Evolutionary conservation across 129 eudicot species (phyloP), one percentile per base, ranked within the genome.

Genomic region (Escallonia rubra): DNA sequence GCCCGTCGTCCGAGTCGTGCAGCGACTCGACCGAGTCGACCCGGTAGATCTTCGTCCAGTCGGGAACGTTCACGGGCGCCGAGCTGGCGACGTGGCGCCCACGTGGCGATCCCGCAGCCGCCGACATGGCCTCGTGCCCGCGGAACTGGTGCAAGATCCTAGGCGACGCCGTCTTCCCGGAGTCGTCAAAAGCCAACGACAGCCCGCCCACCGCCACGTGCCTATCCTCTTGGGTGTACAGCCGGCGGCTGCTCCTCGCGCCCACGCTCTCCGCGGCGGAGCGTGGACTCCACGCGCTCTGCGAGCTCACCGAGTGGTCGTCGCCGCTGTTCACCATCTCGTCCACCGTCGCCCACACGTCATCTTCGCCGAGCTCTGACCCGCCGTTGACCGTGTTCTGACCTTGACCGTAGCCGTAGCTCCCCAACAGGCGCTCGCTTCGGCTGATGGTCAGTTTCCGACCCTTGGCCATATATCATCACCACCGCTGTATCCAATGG

Each of bases 1-100:
- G 63, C 53, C 82, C 86, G 14, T 86, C 88, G 43, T 86, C 91
- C 57, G 89, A 88, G 83, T 89, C 96, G 59, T 77, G 89, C 64
- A 82, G 51, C 15, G 95, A 88, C 84, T 86, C 96, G 12, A 78
- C 87, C 67, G 95, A 92, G 81, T 86, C 84, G 5, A 92, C 96
- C 53, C 90, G 95, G 59, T 86, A 85, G 0, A 93, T 86, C 75
- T 86, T 89, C 0, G 90, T 73, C 98, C 98, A 93, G 16, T 93
- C 96, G 0, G 98, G 98, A 41, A 93, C 96, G 66, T 89, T 80
- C 39, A 93, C 80, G 0, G 98, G 98, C 6, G 96, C 92, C 3
- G 98, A 93, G 9, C 81, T 59, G 74, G 98, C 96, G 71, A 93
- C 53, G 34, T 82, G 84, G 1, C 83, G 85, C 13, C 78, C 81